These are phyloP conservation scores for Cyberlindnera amylophila DNA, from an alignment of 805 yeast species.

Conservation along the genomic window DNA sequence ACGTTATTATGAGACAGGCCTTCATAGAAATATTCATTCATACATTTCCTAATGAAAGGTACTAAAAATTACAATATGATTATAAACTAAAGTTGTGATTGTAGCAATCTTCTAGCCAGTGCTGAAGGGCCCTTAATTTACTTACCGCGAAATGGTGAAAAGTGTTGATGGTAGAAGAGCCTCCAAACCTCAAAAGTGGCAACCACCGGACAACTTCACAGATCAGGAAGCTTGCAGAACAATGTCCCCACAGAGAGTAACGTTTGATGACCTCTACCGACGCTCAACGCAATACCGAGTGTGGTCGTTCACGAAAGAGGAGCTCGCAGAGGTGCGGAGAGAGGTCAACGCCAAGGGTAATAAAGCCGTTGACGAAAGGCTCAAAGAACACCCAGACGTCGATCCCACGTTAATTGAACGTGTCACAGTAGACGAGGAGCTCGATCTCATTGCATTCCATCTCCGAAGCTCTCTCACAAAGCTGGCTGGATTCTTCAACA, in stretches of 20 bases:
- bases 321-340: constrained; percentile 45
- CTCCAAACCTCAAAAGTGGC: background rate
- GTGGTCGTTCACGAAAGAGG: constrained; percentile 77
- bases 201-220: background rate
- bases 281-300: constrained; percentile 76
- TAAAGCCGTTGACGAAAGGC: constrained; percentile 29
- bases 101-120: too few relatives aligned
- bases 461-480: constrained; percentile 61
- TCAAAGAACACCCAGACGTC: constrained; percentile 30
- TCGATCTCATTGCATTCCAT: constrained; percentile 62
- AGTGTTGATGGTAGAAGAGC: background rate
- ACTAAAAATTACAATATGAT: constrained; percentile 8
- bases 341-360: constrained; percentile 55
- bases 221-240: background rate
- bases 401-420: constrained; percentile 30
- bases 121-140: too few relatives aligned
- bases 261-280: constrained; percentile 85
- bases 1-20: constrained; percentile 24
- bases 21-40: constrained; percentile 15
- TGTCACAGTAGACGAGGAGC: constrained; percentile 68
- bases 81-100: background rate
- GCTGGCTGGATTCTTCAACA: constrained; percentile 65
- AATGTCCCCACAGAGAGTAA: constrained; percentile 34
- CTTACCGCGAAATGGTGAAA: background rate
- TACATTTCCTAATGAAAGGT: constrained; percentile 20